phyloP scores from a whole-genome alignment of 495 filamentous ascomycete genomes.

The Pseudoneurospora amorphoporcata region DNA sequence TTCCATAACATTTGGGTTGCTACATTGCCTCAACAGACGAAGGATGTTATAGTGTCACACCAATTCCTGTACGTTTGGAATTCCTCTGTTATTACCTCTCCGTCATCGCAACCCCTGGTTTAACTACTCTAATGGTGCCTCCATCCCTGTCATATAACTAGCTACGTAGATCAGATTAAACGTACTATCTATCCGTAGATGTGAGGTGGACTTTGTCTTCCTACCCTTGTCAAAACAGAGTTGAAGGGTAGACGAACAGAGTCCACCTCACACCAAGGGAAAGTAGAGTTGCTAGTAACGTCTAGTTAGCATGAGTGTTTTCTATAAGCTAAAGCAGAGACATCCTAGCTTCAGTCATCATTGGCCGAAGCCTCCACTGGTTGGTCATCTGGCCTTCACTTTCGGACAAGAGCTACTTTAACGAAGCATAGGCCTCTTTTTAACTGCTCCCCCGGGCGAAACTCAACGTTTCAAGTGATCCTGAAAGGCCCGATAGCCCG shows the following conservation, averaged over 20 bases:
- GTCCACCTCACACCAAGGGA: too few relatives aligned
- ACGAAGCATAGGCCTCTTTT: too few relatives aligned
- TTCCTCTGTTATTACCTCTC: not conserved
- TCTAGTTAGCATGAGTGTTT: too few relatives aligned
- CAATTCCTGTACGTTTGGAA: not conserved
- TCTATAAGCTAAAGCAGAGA: too few relatives aligned
- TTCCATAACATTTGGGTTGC: not conserved
- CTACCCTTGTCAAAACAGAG: too few relatives aligned
- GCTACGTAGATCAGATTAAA: not conserved
- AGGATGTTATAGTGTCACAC: not conserved
- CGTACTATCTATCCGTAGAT: not conserved
- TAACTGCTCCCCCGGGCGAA: not conserved
- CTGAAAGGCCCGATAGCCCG: not conserved
- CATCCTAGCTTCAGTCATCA: too few relatives aligned
- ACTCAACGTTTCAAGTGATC: not conserved
- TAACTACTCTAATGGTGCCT: not conserved
- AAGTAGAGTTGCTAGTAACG: too few relatives aligned
- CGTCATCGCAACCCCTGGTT: not conserved
- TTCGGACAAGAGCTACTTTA: too few relatives aligned
- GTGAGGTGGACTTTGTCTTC: too few relatives aligned
- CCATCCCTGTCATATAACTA: not conserved
- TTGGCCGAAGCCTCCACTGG: too few relatives aligned
- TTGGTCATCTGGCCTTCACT: too few relatives aligned
- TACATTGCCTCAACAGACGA: not conserved
- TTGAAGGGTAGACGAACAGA: too few relatives aligned